Evolutionary conservation across 306 rosid genomes (phyloP).

Genomic region (Ceratonia siliqua): DNA sequence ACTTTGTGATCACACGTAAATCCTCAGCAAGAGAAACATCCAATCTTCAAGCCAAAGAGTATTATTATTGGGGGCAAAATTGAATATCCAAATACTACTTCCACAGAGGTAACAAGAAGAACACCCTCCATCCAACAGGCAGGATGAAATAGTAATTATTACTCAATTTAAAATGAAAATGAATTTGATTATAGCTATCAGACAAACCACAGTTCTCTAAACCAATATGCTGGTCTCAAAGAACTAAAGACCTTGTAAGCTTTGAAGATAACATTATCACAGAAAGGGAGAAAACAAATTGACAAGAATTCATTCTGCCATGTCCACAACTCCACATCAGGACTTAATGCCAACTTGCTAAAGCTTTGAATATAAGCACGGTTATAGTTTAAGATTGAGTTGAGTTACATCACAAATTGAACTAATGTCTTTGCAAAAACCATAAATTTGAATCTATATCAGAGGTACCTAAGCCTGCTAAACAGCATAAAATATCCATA

Average conservation of each 20-base stretch:
- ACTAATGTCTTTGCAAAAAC: not conserved
- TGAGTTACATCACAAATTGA: not conserved
- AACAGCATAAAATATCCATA: not conserved
- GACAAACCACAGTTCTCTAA: constrained; percentile 1
- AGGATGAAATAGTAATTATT: not conserved
- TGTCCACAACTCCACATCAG: not conserved
- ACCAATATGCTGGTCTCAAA: not conserved
- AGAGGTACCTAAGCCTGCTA: not conserved
- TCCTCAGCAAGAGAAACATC: not conserved
- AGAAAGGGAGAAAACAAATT: not conserved
- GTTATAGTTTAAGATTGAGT: not conserved
- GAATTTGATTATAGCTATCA: not conserved
- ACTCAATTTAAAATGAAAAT: not conserved
- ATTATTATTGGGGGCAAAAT: not conserved
- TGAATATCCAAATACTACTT: constrained; percentile 19
- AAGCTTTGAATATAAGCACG: not conserved
- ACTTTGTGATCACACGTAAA: not conserved
- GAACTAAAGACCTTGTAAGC: not conserved
- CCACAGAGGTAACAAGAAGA: not conserved
- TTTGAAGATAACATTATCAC: not conserved
- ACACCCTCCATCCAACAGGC: not conserved
- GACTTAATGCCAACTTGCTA: not conserved
- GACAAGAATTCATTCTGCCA: not conserved
- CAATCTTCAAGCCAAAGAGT: constrained; percentile 17
- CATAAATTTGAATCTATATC: not conserved